phyloP scores from a whole-genome alignment of 164 flowering plant genomes.

The Vitis rotundifolia region DNA sequence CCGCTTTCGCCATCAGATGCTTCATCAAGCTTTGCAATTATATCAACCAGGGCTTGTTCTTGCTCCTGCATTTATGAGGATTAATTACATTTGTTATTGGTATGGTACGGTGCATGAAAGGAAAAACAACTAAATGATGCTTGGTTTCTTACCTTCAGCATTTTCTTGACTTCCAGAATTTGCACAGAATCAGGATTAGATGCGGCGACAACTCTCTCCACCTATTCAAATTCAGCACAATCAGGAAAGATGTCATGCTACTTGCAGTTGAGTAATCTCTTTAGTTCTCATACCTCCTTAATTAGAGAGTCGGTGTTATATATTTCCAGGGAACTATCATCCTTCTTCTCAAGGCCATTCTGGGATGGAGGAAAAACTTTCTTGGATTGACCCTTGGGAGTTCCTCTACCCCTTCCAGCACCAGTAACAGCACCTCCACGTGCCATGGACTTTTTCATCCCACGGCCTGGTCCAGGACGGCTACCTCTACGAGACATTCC shows the following conservation, averaged over 20 bases:
- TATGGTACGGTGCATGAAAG: not conserved
- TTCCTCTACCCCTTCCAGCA: constrained; percentile 75
- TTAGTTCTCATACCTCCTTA: constrained; percentile 58
- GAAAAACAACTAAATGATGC: not conserved
- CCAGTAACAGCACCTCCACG: constrained; percentile 59
- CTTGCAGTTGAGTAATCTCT: not conserved
- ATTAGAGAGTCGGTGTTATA: constrained; percentile 87
- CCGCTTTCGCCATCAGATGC: constrained; percentile 63
- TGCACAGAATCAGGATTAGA: constrained; percentile 58
- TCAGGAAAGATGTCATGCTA: not conserved
- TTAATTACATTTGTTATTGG: not conserved
- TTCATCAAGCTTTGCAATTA: constrained; percentile 48
- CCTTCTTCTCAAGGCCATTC: constrained; percentile 77
- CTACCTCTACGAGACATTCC: constrained; percentile 57
- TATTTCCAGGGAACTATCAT: constrained; percentile 69
- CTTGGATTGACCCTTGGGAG: constrained; percentile 48
- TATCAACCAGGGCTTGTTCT: constrained; percentile 46
- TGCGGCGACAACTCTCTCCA: constrained; percentile 56
- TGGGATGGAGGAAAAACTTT: constrained; percentile 60
- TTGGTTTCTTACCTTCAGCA: constrained; percentile 48
- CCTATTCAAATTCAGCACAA: constrained; percentile 32
- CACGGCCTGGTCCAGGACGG: constrained; percentile 73
- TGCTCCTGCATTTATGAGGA: constrained; percentile 37
- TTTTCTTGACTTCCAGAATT: constrained; percentile 63
- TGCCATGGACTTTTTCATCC: constrained; percentile 53